Percentiles rank a stretch among this genome's conserved stretches.
phyloP scores from a whole-genome alignment of 345 rosid genomes.

The Populus alba region DNA sequence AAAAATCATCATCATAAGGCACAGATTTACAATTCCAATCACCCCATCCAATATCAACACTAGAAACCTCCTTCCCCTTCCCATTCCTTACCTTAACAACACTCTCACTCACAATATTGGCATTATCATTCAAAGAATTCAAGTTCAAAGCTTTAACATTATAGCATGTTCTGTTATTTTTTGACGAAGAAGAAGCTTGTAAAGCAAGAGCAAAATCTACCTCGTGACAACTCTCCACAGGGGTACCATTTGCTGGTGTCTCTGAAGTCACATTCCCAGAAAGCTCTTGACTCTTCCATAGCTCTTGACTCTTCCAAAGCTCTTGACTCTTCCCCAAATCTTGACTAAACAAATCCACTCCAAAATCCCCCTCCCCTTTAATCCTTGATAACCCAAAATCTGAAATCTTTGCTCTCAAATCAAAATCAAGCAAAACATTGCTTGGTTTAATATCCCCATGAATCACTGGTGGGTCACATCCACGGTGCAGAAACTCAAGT shows the following conservation, averaged over 20 bases:
- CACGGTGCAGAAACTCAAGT: slow-evolving; percentile 77
- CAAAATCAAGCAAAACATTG: slow-evolving; percentile 83
- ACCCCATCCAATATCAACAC: slow-evolving; percentile 44
- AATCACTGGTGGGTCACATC: slow-evolving; percentile 91
- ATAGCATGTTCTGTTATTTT: slow-evolving; percentile 53
- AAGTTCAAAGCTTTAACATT: slow-evolving; percentile 57
- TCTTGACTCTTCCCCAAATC: slow-evolving; percentile 79
- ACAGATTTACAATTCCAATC: slow-evolving; percentile 60
- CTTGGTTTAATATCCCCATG: slow-evolving; percentile 98
- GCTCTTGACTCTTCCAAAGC: slow-evolving; percentile 80
- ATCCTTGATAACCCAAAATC: slow-evolving; percentile 94
- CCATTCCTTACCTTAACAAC: slow-evolving; percentile 29
- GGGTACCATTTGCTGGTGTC: slow-evolving; percentile 26
- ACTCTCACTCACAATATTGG: slow-evolving; percentile 40
- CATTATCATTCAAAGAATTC: slow-evolving; percentile 46
- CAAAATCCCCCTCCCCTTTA: slow-evolving; percentile 76
- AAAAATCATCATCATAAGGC: slow-evolving; percentile 53
- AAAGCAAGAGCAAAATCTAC: slow-evolving; percentile 91
- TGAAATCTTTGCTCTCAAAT: slow-evolving; percentile 75
- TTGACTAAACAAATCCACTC: slow-evolving; percentile 79
- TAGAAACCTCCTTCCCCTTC: slow-evolving; percentile 72
- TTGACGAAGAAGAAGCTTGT: slow-evolving; percentile 91
- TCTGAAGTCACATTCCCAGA: slow-evolving; percentile 59
- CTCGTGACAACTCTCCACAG: slow-evolving; percentile 40
- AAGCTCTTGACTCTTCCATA: slow-evolving; percentile 58